Conservation (phyloP, 2,329 filamentous ascomycete species). For the Phaeosphaeriaceae sp. region DNA sequence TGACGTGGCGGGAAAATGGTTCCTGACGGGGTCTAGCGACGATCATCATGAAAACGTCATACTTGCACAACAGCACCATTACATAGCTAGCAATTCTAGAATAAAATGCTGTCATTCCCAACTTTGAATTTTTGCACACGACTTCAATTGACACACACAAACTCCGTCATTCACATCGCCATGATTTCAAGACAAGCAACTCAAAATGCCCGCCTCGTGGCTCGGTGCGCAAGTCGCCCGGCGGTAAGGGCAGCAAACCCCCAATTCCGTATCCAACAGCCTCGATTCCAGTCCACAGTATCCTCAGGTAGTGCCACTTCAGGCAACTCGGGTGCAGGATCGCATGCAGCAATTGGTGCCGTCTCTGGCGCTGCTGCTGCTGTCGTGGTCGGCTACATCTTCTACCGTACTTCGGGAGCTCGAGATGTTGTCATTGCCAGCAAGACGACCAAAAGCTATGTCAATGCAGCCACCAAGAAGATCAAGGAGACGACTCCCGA, state of each 20-base stretch:
- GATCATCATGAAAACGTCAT: constrained; percentile 8
- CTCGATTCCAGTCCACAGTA: constrained; percentile 44
- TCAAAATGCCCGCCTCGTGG: constrained; percentile 38
- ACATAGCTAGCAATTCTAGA: not conserved
- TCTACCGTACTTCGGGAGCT: constrained; percentile 62
- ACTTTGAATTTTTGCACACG: too few species aligned
- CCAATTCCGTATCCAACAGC: constrained; percentile 35
- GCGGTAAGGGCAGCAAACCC: constrained; percentile 30
- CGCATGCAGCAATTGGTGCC: constrained; percentile 55
- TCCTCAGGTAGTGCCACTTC: constrained; percentile 21
- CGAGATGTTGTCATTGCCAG: constrained; percentile 57
- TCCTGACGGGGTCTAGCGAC: constrained; percentile 1
- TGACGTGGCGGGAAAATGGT: constrained; percentile 2
- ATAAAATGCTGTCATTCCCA: not conserved
- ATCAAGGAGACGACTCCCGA: constrained; percentile 68
- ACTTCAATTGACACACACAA: constrained; percentile 6
- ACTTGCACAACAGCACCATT: not conserved
- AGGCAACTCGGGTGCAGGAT: constrained; percentile 33
- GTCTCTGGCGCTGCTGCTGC: constrained; percentile 58
- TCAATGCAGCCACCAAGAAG: constrained; percentile 65
- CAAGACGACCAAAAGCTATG: constrained; percentile 65
- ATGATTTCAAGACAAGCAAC: constrained; percentile 45
- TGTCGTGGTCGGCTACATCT: constrained; percentile 56
- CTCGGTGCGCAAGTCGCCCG: constrained; percentile 38
- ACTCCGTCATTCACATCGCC: constrained; percentile 1